Conservation (phyloP, 345 rosid genomes). For the Pseudoturritis turrita region DNA sequence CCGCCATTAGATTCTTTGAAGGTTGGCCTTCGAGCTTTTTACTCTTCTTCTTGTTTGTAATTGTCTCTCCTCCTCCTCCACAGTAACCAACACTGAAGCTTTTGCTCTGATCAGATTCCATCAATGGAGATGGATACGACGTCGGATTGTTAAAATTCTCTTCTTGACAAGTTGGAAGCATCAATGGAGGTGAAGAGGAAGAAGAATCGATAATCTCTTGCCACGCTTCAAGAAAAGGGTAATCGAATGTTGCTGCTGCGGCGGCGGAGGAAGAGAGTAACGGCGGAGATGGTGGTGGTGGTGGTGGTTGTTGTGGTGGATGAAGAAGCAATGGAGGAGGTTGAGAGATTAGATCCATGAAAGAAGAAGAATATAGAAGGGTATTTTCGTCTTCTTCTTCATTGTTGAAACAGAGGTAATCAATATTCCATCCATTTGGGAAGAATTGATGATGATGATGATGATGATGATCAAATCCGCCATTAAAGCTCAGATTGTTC, state of each 20-base stretch:
- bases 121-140: slow-evolving; percentile 39
- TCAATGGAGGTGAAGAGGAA: slow-evolving; percentile 35
- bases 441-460: slow-evolving; percentile 28
- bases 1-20: slow-evolving; percentile 89
- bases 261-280: slow-evolving; percentile 11
- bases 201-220: slow-evolving; percentile 34
- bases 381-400: slow-evolving; percentile 32
- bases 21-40: slow-evolving; percentile 82
- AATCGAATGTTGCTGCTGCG: slow-evolving; percentile 32
- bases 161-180: slow-evolving; percentile 19
- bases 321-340: slow-evolving; percentile 30
- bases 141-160: not conserved
- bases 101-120: slow-evolving; percentile 47
- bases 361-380: slow-evolving; percentile 17
- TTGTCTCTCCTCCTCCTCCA: slow-evolving; percentile 28
- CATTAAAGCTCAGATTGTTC: slow-evolving; percentile 18
- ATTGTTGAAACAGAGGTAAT: slow-evolving; percentile 40
- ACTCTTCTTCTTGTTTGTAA: slow-evolving; percentile 36
- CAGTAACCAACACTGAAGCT: slow-evolving; percentile 40
- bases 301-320: slow-evolving; percentile 36
- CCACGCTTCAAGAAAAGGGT: slow-evolving; percentile 40
- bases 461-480: slow-evolving; percentile 26
- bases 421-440: slow-evolving; percentile 48
- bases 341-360: slow-evolving; percentile 37
- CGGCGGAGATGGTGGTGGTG: slow-evolving; percentile 30